Evolutionary conservation across 2,329 filamentous ascomycete species (phyloP).

Genomic region (Exserohilum rostratum): DNA sequence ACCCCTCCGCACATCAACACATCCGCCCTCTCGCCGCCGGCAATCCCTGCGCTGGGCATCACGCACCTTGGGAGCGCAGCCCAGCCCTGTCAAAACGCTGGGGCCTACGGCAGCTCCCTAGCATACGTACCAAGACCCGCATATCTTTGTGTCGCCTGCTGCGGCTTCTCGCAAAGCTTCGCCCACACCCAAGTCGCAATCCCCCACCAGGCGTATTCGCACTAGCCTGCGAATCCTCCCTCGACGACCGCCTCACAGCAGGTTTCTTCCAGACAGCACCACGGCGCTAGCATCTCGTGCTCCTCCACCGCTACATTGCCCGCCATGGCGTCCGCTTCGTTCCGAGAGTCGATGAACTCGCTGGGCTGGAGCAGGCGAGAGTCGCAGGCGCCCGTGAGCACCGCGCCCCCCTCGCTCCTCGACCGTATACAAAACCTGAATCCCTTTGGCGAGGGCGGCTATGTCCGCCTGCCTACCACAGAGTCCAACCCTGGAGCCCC

Average conservation of each 20-base stretch:
- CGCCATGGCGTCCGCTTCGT: slow-evolving; percentile 82
- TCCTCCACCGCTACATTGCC: slow-evolving; percentile 9
- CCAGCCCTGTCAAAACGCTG: background rate
- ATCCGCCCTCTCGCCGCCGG: background rate
- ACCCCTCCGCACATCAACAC: slow-evolving; percentile 6
- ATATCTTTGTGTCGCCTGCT: slow-evolving; percentile 45
- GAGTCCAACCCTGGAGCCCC: slow-evolving; percentile 78
- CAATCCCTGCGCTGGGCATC: too few relatives aligned
- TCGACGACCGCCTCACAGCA: slow-evolving; percentile 10
- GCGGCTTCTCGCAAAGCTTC: slow-evolving; percentile 44
- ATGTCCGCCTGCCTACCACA: slow-evolving; percentile 86
- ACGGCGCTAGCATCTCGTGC: slow-evolving; percentile 30
- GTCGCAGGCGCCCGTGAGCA: slow-evolving; percentile 75
- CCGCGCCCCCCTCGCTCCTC: slow-evolving; percentile 74
- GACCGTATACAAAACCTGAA: slow-evolving; percentile 84
- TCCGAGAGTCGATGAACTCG: slow-evolving; percentile 93
- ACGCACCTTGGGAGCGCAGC: too few relatives aligned
- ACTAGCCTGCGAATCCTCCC: slow-evolving; percentile 13
- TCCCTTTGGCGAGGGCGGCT: slow-evolving; percentile 84
- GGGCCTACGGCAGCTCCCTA: slow-evolving; percentile 24
- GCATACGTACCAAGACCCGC: slow-evolving; percentile 23
- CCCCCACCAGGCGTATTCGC: slow-evolving; percentile 16
- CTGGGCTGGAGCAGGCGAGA: slow-evolving; percentile 92
- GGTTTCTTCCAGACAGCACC: slow-evolving; percentile 7
- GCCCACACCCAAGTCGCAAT: slow-evolving; percentile 11